phyloP scores from a whole-genome alignment of 2,329 filamentous ascomycete genomes.

The Conoideocrella luteorostrata region DNA sequence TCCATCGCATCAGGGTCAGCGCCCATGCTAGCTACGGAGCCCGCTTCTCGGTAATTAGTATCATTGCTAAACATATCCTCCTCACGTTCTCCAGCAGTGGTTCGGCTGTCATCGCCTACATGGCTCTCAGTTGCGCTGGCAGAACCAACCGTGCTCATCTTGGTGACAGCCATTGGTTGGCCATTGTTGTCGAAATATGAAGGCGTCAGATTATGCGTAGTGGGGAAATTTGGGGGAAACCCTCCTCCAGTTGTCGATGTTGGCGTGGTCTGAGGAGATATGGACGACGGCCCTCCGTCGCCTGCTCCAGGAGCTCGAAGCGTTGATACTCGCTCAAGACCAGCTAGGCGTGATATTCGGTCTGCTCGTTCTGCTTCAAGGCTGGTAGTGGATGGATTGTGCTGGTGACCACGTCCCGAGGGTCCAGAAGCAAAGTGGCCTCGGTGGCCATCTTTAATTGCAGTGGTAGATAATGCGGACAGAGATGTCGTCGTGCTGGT shows the following conservation, averaged over 20 bases:
- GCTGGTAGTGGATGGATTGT: conserved; percentile 58
- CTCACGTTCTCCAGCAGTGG: conserved; percentile 48
- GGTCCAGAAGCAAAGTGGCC: conserved; percentile 58
- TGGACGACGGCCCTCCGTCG: conserved; percentile 24
- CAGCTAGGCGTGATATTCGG: conserved; percentile 88
- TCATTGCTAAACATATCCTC: conserved; percentile 69
- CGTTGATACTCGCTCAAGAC: conserved; percentile 83
- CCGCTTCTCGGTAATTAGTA: conserved; percentile 52
- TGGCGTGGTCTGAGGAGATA: conserved; percentile 44
- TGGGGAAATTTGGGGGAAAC: conserved; percentile 34
- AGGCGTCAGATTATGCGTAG: conserved; percentile 40
- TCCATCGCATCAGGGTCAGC: conserved; percentile 43
- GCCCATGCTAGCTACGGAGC: conserved; percentile 50
- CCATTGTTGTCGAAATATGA: conserved; percentile 78
- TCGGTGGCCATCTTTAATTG: conserved; percentile 93
- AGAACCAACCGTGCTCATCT: conserved; percentile 84
- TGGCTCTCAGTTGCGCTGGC: conserved; percentile 80
- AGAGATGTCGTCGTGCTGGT: conserved; percentile 90
- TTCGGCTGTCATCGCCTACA: conserved; percentile 46
- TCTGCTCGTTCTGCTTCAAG: conserved; percentile 90
- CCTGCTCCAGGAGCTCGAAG: conserved; percentile 46
- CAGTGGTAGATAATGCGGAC: conserved; percentile 84
- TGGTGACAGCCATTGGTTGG: conserved; percentile 60
- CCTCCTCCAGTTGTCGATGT: conserved; percentile 35
- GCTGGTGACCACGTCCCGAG: conserved; percentile 51